Evolutionary conservation across 345 rosid genomes (phyloP).

Genomic region (Pistacia integerrima): DNA sequence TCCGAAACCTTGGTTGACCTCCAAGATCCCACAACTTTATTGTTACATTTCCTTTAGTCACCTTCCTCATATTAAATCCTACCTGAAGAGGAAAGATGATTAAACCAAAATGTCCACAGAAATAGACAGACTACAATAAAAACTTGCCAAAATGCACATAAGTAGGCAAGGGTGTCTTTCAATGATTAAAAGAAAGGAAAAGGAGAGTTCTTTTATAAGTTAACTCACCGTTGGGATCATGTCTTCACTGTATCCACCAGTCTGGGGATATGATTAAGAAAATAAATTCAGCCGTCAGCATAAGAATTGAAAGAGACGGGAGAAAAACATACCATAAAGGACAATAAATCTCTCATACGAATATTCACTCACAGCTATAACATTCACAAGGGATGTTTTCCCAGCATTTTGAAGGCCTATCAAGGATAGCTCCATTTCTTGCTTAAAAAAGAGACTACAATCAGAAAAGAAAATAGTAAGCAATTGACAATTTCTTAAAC

Average conservation of each 20-base stretch:
- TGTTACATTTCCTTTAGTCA: slow-evolving; percentile 80
- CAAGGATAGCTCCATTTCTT: slow-evolving; percentile 69
- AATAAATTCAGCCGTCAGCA: slow-evolving; percentile 25
- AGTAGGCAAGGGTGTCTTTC: background rate
- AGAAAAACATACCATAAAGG: background rate
- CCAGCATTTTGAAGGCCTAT: slow-evolving; percentile 82
- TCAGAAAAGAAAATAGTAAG: background rate
- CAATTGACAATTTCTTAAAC: background rate
- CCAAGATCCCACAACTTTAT: slow-evolving; percentile 93
- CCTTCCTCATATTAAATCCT: slow-evolving; percentile 89
- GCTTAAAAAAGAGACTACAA: slow-evolving; percentile 63
- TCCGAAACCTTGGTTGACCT: slow-evolving; percentile 66
- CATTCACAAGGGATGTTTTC: slow-evolving; percentile 72
- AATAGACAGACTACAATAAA: background rate
- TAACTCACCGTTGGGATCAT: slow-evolving; percentile 82
- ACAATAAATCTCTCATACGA: background rate
- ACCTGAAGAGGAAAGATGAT: slow-evolving; percentile 43
- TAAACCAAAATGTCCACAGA: background rate
- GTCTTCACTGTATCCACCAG: slow-evolving; percentile 91
- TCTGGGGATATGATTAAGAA: slow-evolving; percentile 40
- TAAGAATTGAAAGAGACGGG: slow-evolving; percentile 9
- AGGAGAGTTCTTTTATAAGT: background rate
- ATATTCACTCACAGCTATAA: slow-evolving; percentile 53
- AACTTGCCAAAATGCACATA: background rate
- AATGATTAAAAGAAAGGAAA: background rate